Evolutionary conservation across 1,284 basidiomycete species (phyloP).

Genomic region (Cutaneotrichosporon daszewskae): DNA sequence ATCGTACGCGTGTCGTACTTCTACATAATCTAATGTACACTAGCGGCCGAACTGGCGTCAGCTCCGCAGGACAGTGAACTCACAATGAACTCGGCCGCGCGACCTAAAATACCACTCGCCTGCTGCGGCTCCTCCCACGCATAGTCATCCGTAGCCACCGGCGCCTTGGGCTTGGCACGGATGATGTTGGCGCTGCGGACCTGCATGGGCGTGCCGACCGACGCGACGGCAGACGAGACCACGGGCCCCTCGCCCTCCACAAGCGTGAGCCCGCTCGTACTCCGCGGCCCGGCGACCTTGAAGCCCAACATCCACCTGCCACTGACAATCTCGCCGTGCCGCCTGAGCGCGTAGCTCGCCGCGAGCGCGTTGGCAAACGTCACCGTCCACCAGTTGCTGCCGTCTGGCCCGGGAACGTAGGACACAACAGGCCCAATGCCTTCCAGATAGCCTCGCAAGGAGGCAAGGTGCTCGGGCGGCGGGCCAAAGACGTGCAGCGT

Average conservation of each 20-base stretch:
- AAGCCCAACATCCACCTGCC: constrained; percentile 41
- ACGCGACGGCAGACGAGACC: neutral
- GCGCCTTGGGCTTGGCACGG: constrained; percentile 16
- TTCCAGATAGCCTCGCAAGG: constrained; percentile 30
- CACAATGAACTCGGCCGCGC: constrained; percentile 20
- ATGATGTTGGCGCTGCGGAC: constrained; percentile 24
- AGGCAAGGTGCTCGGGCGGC: constrained; percentile 25
- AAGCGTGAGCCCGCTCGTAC: constrained; percentile 23
- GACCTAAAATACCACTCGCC: constrained; percentile 21
- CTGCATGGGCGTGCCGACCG: constrained; percentile 17
- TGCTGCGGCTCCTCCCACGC: constrained; percentile 33
- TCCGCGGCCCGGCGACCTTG: constrained; percentile 28
- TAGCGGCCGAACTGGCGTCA: constrained; percentile 20
- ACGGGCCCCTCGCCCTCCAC: constrained; percentile 12
- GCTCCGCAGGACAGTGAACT: neutral
- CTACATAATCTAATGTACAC: constrained; percentile 6
- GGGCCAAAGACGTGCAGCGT: constrained; percentile 41
- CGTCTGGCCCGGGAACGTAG: constrained; percentile 35
- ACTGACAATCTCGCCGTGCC: constrained; percentile 40
- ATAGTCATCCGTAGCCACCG: constrained; percentile 24
- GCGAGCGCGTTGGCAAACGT: constrained; percentile 25
- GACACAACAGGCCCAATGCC: constrained; percentile 30
- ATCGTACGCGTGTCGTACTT: constrained; percentile 6
- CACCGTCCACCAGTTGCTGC: constrained; percentile 39
- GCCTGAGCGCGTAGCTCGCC: constrained; percentile 32